Evolutionary conservation across 176 grass and related monocot species (phyloP).

Genomic region (Aegilops speltoides): DNA sequence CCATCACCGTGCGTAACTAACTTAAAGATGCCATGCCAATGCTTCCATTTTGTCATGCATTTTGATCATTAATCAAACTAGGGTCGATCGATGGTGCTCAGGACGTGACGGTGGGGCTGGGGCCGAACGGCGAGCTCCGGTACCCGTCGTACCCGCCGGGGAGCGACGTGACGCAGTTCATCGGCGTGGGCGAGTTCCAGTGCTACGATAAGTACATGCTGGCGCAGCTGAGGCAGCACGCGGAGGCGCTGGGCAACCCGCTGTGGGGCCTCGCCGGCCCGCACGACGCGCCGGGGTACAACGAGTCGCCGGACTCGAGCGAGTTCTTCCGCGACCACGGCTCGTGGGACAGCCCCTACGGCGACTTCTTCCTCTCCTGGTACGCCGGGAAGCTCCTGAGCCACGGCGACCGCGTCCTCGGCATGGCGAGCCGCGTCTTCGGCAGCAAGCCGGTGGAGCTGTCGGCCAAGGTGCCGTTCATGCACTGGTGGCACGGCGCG

Average conservation of each 20-base stretch:
- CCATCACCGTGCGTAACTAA: conserved; percentile 49
- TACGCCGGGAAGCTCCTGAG: conserved; percentile 64
- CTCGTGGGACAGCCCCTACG: conserved; percentile 70
- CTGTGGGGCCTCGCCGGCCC: conserved; percentile 69
- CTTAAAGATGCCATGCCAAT: not conserved
- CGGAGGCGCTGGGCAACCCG: conserved; percentile 31
- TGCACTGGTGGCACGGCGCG: conserved; percentile 72
- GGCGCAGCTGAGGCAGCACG: conserved; percentile 38
- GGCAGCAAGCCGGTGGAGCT: conserved; percentile 45
- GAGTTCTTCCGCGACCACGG: conserved; percentile 73
- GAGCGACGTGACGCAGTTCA: conserved; percentile 37
- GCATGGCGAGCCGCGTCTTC: conserved; percentile 48
- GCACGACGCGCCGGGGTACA: conserved; percentile 64
- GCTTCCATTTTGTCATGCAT: not conserved
- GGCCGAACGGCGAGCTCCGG: conserved; percentile 77
- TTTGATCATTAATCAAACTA: not conserved
- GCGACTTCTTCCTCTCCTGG: conserved; percentile 94
- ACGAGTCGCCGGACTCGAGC: conserved; percentile 47
- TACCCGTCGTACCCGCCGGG: conserved; percentile 79
- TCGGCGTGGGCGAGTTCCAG: conserved; percentile 80
- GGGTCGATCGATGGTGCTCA: not conserved
- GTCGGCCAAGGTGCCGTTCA: conserved; percentile 75
- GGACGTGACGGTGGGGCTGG: conserved; percentile 79
- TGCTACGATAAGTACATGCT: conserved; percentile 96
- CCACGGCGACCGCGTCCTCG: conserved; percentile 73